These are phyloP conservation scores for Didymosphaeria variabile DNA, from an alignment of 2,329 filamentous ascomycete genomes.

Conservation along the genomic window DNA sequence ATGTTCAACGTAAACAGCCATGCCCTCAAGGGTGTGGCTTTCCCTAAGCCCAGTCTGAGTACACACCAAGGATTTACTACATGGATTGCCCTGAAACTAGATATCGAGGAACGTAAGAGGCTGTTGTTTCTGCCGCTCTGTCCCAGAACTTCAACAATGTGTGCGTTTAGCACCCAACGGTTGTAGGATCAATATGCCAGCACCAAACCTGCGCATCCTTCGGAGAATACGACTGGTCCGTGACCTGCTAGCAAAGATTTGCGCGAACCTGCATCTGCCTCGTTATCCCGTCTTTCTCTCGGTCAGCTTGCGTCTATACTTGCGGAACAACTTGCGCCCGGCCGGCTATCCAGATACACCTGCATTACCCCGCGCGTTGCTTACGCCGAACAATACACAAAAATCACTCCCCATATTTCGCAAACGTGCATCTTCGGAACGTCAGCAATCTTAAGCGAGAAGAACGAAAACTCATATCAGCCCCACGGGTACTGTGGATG, in stretches of 20 bases:
- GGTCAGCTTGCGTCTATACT: neutral
- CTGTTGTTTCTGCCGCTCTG: neutral
- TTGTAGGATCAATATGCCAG: neutral
- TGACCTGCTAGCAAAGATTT: neutral
- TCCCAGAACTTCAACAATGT: neutral
- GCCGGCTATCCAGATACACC: too few relatives aligned
- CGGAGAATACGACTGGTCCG: constrained; percentile 6
- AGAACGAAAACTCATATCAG: neutral
- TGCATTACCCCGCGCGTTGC: neutral
- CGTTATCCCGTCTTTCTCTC: neutral
- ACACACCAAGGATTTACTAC: neutral
- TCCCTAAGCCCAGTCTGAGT: neutral
- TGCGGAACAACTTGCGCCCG: neutral
- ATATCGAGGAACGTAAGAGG: neutral
- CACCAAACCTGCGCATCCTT: constrained; percentile 3
- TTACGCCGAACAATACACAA: neutral
- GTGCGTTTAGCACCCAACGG: neutral
- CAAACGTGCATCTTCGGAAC: neutral
- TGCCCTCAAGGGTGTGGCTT: neutral
- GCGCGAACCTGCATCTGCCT: neutral
- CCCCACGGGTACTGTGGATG: constrained; percentile 2
- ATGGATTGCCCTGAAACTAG: neutral
- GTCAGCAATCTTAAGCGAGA: constrained; percentile 1
- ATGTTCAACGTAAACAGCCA: neutral
- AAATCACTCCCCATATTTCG: neutral